phyloP scores from a whole-genome alignment of 176 grass and related monocot genomes.

The Neostapfia colusana region DNA sequence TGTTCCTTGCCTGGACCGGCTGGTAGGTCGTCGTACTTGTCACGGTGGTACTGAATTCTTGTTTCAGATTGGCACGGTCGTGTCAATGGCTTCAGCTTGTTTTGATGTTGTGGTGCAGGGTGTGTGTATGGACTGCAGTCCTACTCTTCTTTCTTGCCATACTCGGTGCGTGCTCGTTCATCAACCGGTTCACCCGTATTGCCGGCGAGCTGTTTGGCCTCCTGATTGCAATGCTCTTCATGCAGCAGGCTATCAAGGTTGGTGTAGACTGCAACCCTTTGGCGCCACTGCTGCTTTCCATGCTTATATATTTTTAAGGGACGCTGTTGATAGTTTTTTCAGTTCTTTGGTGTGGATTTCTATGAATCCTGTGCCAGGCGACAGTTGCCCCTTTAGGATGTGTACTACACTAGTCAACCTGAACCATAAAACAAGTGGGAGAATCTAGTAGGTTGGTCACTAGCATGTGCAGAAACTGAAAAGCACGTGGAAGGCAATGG shows the following conservation, averaged over 20 bases:
- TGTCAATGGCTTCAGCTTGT: not conserved
- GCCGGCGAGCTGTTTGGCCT: slow-evolving; percentile 96
- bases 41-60: slow-evolving; percentile 1
- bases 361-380: slow-evolving; percentile 11
- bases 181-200: slow-evolving; percentile 91
- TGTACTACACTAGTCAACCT: slow-evolving; percentile 20
- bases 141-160: slow-evolving; percentile 81
- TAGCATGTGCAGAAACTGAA: slow-evolving; percentile 43
- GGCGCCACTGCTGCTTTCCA: slow-evolving; percentile 20
- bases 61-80: not conserved
- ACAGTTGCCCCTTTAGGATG: not conserved
- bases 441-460: slow-evolving; percentile 26
- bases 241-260: slow-evolving; percentile 99
- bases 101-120: slow-evolving; percentile 54
- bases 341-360: slow-evolving; percentile 13
- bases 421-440: slow-evolving; percentile 19
- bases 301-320: slow-evolving; percentile 1
- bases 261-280: slow-evolving; percentile 10
- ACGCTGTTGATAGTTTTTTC: not conserved
- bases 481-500: slow-evolving; percentile 41
- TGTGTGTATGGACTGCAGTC: slow-evolving; percentile 89
- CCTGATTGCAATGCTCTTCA: slow-evolving; percentile 98
- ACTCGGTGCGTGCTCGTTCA: slow-evolving; percentile 81
- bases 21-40: slow-evolving; percentile 61
- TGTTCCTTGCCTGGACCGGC: slow-evolving; percentile 91